Conservation (phyloP, 768 basidiomycete species). For the Lactifluus volemus region DNA sequence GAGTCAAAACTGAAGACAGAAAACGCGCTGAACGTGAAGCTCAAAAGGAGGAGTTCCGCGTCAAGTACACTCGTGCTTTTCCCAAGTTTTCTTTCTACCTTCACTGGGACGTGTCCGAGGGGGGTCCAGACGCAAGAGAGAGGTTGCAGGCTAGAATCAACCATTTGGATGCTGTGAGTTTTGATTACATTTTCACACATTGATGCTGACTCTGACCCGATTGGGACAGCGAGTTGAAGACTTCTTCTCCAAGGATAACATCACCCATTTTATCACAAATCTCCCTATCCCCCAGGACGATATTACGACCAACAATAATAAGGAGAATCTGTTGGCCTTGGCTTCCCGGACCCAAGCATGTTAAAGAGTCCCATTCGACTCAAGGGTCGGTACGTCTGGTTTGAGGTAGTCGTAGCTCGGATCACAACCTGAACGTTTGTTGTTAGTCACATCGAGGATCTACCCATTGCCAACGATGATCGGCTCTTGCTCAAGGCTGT, state of each 20-base stretch:
- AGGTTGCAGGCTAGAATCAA: constrained; percentile 47
- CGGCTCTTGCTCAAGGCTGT: constrained; percentile 59
- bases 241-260: constrained; percentile 70
- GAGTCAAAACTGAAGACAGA: constrained; percentile 16
- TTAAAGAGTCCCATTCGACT: constrained; percentile 63
- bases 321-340: constrained; percentile 47
- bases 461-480: constrained; percentile 23
- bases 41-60: constrained; percentile 17
- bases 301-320: constrained; percentile 35
- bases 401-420: not conserved
- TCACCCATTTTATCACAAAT: constrained; percentile 85
- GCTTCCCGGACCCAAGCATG: constrained; percentile 21
- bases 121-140: constrained; percentile 30
- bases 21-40: constrained; percentile 19
- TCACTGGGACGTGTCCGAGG: constrained; percentile 62
- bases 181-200: not conserved
- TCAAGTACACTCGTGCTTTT: constrained; percentile 39
- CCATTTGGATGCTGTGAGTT: constrained; percentile 70
- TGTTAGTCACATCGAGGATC: constrained; percentile 27
- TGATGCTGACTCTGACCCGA: constrained; percentile 1
- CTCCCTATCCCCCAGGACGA: constrained; percentile 30
- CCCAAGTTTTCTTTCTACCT: constrained; percentile 70
- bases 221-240: constrained; percentile 64
- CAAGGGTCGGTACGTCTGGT: constrained; percentile 42
- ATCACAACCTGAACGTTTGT: not conserved